phyloP scores from a whole-genome alignment of 371 early-diverging fungal species.

The Apophysomyces elegans region DNA sequence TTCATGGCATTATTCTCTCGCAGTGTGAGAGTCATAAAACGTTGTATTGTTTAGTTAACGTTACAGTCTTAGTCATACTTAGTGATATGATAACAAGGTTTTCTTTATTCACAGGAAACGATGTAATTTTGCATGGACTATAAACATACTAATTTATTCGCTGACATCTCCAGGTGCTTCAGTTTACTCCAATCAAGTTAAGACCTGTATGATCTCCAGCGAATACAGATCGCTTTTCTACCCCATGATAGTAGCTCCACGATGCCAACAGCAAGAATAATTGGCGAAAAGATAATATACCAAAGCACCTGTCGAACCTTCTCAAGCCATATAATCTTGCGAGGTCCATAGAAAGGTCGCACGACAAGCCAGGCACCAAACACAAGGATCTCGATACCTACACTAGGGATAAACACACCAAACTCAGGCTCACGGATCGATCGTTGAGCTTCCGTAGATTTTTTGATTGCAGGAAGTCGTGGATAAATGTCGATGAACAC shows the following conservation, averaged over 20 bases:
- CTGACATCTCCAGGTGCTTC: too few relatives aligned
- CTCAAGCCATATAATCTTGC: conserved; percentile 28
- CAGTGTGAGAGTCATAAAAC: too few relatives aligned
- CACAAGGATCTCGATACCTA: conserved; percentile 31
- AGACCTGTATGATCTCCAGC: background rate
- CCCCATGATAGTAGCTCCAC: conserved; percentile 15
- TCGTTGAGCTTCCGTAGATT: conserved; percentile 18
- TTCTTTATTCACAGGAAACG: too few relatives aligned
- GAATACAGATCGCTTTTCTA: background rate
- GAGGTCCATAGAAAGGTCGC: conserved; percentile 10
- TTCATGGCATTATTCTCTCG: too few relatives aligned
- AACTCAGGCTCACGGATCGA: conserved; percentile 17
- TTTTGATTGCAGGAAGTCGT: conserved; percentile 22
- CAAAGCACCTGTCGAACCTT: conserved; percentile 40
- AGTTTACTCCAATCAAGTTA: background rate
- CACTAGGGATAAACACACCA: conserved; percentile 32
- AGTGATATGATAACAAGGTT: too few relatives aligned
- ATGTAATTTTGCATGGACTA: too few relatives aligned
- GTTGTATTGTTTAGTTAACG: too few relatives aligned
- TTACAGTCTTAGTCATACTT: too few relatives aligned
- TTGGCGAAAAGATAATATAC: conserved; percentile 42
- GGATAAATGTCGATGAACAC: conserved; percentile 33
- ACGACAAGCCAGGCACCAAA: conserved; percentile 24
- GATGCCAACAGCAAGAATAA: conserved; percentile 32
- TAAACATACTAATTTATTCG: too few relatives aligned